These are phyloP conservation scores for Diaporthe ampelina DNA, from an alignment of 2,329 filamentous ascomycete species.

Conservation along the genomic window DNA sequence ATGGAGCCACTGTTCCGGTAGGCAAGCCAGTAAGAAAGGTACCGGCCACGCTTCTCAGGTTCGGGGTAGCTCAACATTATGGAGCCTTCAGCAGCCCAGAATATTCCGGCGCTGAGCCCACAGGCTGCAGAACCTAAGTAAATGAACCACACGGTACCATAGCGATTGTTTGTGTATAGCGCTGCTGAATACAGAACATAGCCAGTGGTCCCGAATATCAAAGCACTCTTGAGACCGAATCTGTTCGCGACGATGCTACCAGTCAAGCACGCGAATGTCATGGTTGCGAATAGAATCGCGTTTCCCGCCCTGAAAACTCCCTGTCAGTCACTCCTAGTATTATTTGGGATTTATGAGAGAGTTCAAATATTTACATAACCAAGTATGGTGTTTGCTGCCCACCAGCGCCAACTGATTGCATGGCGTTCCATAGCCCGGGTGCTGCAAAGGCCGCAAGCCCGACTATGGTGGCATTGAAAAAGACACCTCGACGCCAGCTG, in stretches of 20 bases:
- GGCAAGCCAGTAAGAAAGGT: conserved; percentile 44
- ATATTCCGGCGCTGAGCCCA: conserved; percentile 45
- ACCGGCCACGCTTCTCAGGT: conserved; percentile 40
- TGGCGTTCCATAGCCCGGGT: conserved; percentile 50
- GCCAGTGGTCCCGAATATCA: conserved; percentile 52
- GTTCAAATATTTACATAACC: conserved; percentile 44
- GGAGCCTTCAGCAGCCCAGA: conserved; percentile 48
- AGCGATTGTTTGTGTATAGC: conserved; percentile 53
- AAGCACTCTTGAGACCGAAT: conserved; percentile 50
- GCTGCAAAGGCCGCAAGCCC: conserved; percentile 48
- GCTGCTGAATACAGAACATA: conserved; percentile 54
- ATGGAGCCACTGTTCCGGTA: conserved; percentile 44
- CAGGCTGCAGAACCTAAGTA: conserved; percentile 48
- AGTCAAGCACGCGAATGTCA: conserved; percentile 52
- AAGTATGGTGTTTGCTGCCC: conserved; percentile 49
- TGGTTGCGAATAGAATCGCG: conserved; percentile 53
- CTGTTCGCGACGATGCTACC: conserved; percentile 52
- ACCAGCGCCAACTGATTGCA: conserved; percentile 49
- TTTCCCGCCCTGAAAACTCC: conserved; percentile 50
- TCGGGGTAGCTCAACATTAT: conserved; percentile 47
- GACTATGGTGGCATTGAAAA: conserved; percentile 48
- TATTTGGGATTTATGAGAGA: not conserved
- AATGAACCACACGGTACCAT: conserved; percentile 44
- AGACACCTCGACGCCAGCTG: conserved; percentile 47
- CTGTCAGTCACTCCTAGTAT: not conserved